Percentiles rank a stretch among this genome's conserved stretches.
Conservation (phyloP, 2,329 filamentous ascomycete species). For the Neonectria punicea region DNA sequence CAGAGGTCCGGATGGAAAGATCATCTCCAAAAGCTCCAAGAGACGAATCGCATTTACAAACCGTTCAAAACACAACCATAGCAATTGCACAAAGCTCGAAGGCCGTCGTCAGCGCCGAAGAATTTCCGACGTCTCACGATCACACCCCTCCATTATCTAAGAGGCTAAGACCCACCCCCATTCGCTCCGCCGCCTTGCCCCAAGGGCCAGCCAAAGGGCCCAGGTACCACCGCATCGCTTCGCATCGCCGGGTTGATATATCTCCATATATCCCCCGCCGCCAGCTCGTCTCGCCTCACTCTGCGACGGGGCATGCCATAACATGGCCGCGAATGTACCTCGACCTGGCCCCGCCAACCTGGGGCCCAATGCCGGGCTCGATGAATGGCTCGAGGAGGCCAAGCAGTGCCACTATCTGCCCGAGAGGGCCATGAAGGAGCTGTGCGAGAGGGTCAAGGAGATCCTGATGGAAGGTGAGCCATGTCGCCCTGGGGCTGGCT, state of each 20-base stretch:
- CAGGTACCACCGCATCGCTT: constrained; percentile 40
- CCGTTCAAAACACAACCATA: background rate
- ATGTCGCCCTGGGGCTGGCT: constrained; percentile 6
- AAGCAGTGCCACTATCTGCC: constrained; percentile 98
- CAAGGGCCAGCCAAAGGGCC: constrained; percentile 24
- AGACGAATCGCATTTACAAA: background rate
- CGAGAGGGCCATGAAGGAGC: constrained; percentile 96
- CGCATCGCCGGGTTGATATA: constrained; percentile 39
- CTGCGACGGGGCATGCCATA: constrained; percentile 41
- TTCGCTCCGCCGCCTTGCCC: constrained; percentile 34
- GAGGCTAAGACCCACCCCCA: constrained; percentile 43
- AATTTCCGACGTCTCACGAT: constrained; percentile 45
- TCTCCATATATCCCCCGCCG: constrained; percentile 32
- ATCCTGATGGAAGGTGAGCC: constrained; percentile 92
- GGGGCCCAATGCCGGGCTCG: constrained; percentile 83
- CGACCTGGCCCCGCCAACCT: constrained; percentile 92
- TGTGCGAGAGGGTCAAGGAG: constrained; percentile 99
- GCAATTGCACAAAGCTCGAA: background rate
- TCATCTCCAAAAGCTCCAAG: background rate
- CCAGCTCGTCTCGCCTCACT: constrained; percentile 28
- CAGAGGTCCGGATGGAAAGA: background rate
- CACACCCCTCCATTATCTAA: constrained; percentile 44
- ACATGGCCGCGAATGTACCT: constrained; percentile 69
- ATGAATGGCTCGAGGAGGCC: constrained; percentile 96
- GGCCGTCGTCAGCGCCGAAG: constrained; percentile 32